Percentiles rank a stretch among this genome's conserved stretches.
These are phyloP conservation scores for Staphylotrichum longicolle DNA, from an alignment of 495 filamentous ascomycete genomes.

Conservation along the genomic window DNA sequence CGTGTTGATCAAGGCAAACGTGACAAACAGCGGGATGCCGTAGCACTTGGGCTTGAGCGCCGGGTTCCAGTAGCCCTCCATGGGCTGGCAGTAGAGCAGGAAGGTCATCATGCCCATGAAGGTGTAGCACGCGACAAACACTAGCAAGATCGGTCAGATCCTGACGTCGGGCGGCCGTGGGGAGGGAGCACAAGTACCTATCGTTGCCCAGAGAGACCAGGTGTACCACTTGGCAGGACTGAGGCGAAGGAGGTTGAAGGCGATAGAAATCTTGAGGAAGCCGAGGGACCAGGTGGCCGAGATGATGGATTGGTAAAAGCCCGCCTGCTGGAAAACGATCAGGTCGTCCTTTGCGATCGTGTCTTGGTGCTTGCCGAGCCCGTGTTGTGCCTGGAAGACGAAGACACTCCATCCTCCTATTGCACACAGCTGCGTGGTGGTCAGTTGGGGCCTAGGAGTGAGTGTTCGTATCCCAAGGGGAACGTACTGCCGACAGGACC, in stretches of 20 bases:
- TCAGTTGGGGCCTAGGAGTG: background rate
- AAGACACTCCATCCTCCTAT: slow-evolving; percentile 14
- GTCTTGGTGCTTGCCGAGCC: slow-evolving; percentile 38
- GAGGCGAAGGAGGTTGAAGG: slow-evolving; percentile 26
- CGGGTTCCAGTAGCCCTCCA: slow-evolving; percentile 33
- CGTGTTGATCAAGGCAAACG: slow-evolving; percentile 36
- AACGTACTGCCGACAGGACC: slow-evolving; percentile 11
- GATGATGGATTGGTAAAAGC: slow-evolving; percentile 37
- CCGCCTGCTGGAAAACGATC: slow-evolving; percentile 34
- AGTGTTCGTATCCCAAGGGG: background rate
- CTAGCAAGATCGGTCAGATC: slow-evolving; percentile 16
- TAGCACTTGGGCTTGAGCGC: slow-evolving; percentile 30
- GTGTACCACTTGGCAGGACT: slow-evolving; percentile 18
- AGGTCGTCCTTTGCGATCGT: slow-evolving; percentile 28
- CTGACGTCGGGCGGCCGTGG: slow-evolving; percentile 4
- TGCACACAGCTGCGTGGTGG: slow-evolving; percentile 4
- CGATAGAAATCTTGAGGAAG: slow-evolving; percentile 44
- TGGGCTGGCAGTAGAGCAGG: slow-evolving; percentile 34
- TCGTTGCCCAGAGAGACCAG: slow-evolving; percentile 24
- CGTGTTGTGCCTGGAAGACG: slow-evolving; percentile 34
- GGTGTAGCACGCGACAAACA: slow-evolving; percentile 31
- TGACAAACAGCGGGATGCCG: slow-evolving; percentile 28
- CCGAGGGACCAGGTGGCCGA: slow-evolving; percentile 33
- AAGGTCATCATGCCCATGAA: slow-evolving; percentile 30
- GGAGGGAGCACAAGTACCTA: slow-evolving; percentile 8